Evolutionary conservation across 1,284 basidiomycete species (phyloP), one percentile per base, ranked within the genome.

Genomic region (Agaricales sp.): DNA sequence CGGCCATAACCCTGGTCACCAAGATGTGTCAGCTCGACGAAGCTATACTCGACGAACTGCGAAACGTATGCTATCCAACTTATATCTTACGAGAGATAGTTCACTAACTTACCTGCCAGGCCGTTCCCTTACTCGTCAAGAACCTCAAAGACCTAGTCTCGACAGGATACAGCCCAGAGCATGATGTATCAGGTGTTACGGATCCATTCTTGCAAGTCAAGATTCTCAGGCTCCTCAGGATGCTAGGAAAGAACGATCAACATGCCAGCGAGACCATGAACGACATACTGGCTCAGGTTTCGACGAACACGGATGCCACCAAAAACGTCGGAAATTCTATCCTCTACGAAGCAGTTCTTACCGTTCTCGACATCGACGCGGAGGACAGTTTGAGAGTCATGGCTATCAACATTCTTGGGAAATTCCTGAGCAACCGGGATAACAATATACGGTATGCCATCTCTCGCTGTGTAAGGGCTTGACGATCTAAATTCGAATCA

Each of bases 261-360:
- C 80, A 85, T 58, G 90, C 95, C 2, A 95, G 90, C 59, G 95
- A 99, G 60, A 78, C 82, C 4, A 98, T 99, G 94, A 99, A 99
- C 64, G 96, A 99, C 67, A 96, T 99, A 54, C 71, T 99, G 41
- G 95, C 96, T 6, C 94, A 97, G 74, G 95, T 99, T 22, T 96
- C 96, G 8, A 99, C 96, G 4, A 99, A 99, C 65, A 99, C 96
- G 0, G 96, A 99, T 60, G 88, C 90, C 2, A 86, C 89, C 26
- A 99, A 99, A 71, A 99, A 98, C 59, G 96, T 99, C 55, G 96
- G 96, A 51, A 99, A 99, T 66, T 85, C 93, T 3, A 99, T 99
- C 54, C 70, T 99, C 26, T 99, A 99, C 64, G 96, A 99, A 69
- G 95, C 95, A 0, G 96, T 99, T 2, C 74, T 98, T 54, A 93